A percentile compares a stretch with the other conserved stretches of the same genome.
These are phyloP conservation scores for Schoenoplectus tabernaemontani DNA, from an alignment of 202 grass and related monocot genomes.

Conservation along the genomic window DNA sequence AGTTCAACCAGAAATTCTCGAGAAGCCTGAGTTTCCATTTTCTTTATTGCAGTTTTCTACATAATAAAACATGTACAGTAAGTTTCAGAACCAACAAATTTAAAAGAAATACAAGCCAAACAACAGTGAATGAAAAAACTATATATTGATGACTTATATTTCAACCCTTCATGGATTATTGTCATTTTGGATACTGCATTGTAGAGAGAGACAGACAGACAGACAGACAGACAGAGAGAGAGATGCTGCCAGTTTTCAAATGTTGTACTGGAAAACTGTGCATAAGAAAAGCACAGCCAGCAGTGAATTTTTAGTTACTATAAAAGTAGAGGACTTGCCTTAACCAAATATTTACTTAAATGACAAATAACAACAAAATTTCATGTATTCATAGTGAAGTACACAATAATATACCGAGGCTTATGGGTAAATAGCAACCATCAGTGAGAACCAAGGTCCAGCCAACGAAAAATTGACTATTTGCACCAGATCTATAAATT, in stretches of 20 bases:
- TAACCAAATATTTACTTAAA: neutral
- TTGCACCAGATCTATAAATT: neutral
- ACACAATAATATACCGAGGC: neutral
- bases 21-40: constrained; percentile 85
- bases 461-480: neutral
- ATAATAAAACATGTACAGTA: neutral
- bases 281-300: neutral
- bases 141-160: neutral
- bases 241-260: neutral
- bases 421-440: neutral
- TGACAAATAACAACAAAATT: neutral
- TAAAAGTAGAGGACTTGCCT: neutral
- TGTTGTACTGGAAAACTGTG: neutral
- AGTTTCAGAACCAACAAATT: neutral
- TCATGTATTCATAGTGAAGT: neutral
- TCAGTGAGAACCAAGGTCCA: neutral
- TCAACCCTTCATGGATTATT: neutral
- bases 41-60: constrained; percentile 93
- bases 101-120: too few relatives aligned
- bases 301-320: neutral
- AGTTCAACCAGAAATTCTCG: constrained; percentile 92
- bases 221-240: neutral
- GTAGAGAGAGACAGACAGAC: too few relatives aligned
- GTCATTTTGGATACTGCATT: neutral
- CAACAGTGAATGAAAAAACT: neutral